Percentiles rank a stretch among this genome's conserved stretches.
phyloP scores from a whole-genome alignment of 139 green algal genomes.

The Diplosphaera chodatii region DNA sequence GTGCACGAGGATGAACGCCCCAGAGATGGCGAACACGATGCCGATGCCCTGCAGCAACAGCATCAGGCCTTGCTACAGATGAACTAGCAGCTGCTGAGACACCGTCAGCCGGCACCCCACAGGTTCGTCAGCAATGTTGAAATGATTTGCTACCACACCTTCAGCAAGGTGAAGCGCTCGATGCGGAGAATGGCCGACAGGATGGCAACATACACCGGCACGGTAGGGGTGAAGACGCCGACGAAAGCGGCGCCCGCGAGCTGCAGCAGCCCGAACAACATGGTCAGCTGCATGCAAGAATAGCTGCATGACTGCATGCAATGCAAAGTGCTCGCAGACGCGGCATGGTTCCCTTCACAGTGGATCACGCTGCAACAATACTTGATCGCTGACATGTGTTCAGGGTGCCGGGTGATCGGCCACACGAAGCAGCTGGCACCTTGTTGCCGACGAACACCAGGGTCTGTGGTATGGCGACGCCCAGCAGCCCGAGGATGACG shows the following conservation, averaged over 20 bases:
- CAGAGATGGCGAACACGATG: not conserved
- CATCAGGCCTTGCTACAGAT: too few relatives aligned
- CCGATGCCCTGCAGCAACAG: not conserved
- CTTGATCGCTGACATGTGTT: too few relatives aligned
- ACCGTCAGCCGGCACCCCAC: too few relatives aligned
- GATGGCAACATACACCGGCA: not conserved
- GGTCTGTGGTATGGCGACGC: not conserved
- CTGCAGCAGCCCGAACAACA: not conserved
- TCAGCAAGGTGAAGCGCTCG: not conserved
- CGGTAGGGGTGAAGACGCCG: not conserved
- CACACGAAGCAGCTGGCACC: not conserved
- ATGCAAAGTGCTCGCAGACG: too few relatives aligned
- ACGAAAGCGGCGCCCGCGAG: not conserved
- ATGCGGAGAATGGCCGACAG: not conserved
- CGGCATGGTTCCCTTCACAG: too few relatives aligned
- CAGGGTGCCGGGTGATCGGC: too few relatives aligned
- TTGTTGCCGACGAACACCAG: not conserved
- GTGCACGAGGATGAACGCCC: not conserved
- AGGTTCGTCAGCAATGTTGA: not conserved
- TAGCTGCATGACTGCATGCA: too few relatives aligned
- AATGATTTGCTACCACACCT: not conserved
- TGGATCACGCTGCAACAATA: too few relatives aligned
- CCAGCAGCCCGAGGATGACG: not conserved
- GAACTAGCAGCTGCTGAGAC: too few relatives aligned
- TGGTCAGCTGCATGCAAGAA: too few relatives aligned